A percentile compares a stretch with the other conserved stretches of the same genome.
Evolutionary conservation across 495 filamentous ascomycete species (phyloP).

Genomic region (Hypoxylon rickii): DNA sequence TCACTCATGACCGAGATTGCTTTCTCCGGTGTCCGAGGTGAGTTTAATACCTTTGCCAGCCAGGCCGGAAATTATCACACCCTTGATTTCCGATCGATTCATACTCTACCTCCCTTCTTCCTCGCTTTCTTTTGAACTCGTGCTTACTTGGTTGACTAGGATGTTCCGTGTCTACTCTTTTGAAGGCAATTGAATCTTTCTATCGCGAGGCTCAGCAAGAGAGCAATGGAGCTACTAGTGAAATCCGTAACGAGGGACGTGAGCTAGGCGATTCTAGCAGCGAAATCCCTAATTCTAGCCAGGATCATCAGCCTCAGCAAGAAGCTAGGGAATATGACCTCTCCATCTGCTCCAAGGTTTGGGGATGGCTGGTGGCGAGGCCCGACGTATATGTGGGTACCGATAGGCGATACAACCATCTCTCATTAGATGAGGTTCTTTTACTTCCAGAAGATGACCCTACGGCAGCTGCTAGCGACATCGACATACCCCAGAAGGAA

Average conservation of each 20-base stretch:
- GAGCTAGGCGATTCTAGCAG: not conserved
- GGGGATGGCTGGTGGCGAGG: constrained; percentile 50
- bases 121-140: constrained; percentile 1
- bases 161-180: constrained; percentile 31
- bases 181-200: constrained; percentile 32
- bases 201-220: constrained; percentile 10
- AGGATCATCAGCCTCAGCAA: not conserved
- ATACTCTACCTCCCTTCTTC: not conserved
- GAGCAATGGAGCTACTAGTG: not conserved
- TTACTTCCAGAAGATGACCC: constrained; percentile 45
- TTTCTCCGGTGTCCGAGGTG: constrained; percentile 68
- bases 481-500: not conserved
- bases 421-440: constrained; percentile 46
- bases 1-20: constrained; percentile 75
- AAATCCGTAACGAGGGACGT: not conserved
- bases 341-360: constrained; percentile 46
- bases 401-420: constrained; percentile 47
- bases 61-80: too few relatives aligned
- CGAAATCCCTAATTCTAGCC: not conserved
- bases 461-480: constrained; percentile 1
- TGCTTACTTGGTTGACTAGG: constrained; percentile 26
- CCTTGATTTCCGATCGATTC: constrained; percentile 4
- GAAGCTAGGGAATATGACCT: constrained; percentile 25
- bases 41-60: constrained; percentile 43
- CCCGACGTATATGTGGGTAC: constrained; percentile 49